Evolutionary conservation across 306 rosid species (phyloP), one percentile per base, ranked within the genome.

Genomic region (Macrotyloma uniflorum): DNA sequence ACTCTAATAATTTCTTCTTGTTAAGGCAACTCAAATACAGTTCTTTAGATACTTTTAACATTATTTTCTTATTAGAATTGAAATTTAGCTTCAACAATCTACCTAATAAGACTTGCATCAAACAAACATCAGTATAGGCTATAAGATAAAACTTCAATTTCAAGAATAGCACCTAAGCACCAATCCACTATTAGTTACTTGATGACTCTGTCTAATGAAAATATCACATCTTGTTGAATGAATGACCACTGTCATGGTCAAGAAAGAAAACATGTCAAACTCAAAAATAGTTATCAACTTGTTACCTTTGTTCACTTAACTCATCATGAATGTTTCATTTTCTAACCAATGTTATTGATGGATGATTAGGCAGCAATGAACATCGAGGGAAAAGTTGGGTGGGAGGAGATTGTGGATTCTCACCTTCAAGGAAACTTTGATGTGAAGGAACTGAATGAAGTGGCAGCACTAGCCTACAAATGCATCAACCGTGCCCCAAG

Each of bases 351-450:
- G 53, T 26, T 22, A 65, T 62, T 68, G 73, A 1, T 72, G 67
- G 70, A 40, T 66, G 36, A 80, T 35, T 70, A 92, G 97, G 97
- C 96, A 15, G 88, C 96, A 6, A 92, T 92, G 96, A 84, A 88
- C 64, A 80, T 83, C 0, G 97, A 88, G 46, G 97, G 89, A 58
- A 92, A 90, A 79, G 82, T 84, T 66, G 97, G 97, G 19, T 92
- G 97, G 97, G 97, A 92, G 50, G 97, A 92, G 81, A 87, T 92
- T n/a, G 88, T 84, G 65, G 97, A 92, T 72, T 86, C 89, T n/a
- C 82, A 63, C 65, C 77, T 92, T 23, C 88, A 92, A 6, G 93
- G 97, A 22, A 85, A 83, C 35, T 87, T 83, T 53, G 86, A 92
- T 7, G 73, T 72, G 46, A 70, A 90, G 80, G 95, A 90, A 83